Evolutionary conservation across 306 rosid species (phyloP), one percentile per base, ranked within the genome.

Genomic region (Acacia acuminata): DNA sequence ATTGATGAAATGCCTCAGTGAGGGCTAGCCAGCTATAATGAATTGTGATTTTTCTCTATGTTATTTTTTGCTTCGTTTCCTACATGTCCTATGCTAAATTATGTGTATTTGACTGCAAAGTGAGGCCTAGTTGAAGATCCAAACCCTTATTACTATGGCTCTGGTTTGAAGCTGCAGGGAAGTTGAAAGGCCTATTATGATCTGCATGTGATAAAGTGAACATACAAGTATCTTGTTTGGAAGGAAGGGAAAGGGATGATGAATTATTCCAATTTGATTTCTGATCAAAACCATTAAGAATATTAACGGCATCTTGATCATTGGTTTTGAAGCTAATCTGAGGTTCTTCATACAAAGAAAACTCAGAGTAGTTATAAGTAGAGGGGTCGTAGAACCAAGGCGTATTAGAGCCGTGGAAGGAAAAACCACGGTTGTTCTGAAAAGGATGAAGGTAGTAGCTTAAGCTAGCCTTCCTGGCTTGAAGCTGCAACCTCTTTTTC

Each of bases 401-500:
- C 20, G 90, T 47, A 44, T 27, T 44, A 82, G 90, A 82, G 30
- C 69, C 82, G 34, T 84, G 86, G 75, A 83, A 77, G 71, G 86
- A 47, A 81, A 85, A 85, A 32, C 84, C 88, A 79, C 78, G 79
- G 79, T 42, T 83, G 77, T 48, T 86, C 77, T 88, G 94, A 44
- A 87, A 86, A 71, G 97, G 98, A 20, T 96, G 96, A 56, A 93
- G 89, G 80, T 96, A 96, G 36, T 86, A 88, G 87, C 82, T 90
- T 80, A 96, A 82, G 77, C 90, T 90, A 75, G 97, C 94, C 60
- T 84, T 94, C 55, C 90, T 91, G 47, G 97, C 94, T 90, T 96
- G 99, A 75, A 96, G 94, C 78, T 96, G 98, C 84, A 96, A 75
- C 58, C 91, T 93, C 61, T 96, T 96, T 88, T 93, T 92, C 97